Evolutionary conservation across 768 basidiomycete species (phyloP).

Genomic region (Russula abietina): DNA sequence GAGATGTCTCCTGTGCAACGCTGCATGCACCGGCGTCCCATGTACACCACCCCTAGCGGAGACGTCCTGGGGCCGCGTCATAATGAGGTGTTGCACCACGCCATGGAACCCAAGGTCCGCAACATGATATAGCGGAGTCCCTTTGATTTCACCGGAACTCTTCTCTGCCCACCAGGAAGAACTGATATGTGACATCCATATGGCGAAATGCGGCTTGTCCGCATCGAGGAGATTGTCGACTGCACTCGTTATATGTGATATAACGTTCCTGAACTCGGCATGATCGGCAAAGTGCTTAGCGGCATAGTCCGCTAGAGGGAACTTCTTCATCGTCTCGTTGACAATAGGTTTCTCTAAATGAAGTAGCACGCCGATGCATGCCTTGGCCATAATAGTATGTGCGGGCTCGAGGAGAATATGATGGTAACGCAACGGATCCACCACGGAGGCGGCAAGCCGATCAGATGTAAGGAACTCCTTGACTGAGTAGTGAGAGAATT

Average conservation of each 20-base stretch:
- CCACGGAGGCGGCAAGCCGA: not conserved
- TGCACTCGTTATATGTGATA: not conserved
- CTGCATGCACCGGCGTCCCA: not conserved
- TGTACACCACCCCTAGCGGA: not conserved
- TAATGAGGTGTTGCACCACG: not conserved
- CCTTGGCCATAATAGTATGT: not conserved
- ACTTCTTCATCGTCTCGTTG: not conserved
- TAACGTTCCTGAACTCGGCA: not conserved
- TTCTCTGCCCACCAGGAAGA: not conserved
- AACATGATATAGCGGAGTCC: not conserved
- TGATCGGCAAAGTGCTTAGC: not conserved
- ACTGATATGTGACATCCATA: slow-evolving; percentile 1
- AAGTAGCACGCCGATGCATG: not conserved
- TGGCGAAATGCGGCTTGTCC: not conserved
- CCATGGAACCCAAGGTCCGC: not conserved
- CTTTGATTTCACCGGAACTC: not conserved
- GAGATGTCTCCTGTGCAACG: not conserved
- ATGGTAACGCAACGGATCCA: not conserved
- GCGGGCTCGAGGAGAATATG: not conserved
- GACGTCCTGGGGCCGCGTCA: not conserved
- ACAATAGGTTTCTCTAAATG: not conserved
- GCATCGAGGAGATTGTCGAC: not conserved
- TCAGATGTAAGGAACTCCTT: not conserved
- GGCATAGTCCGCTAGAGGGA: not conserved
- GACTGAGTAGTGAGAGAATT: not conserved